Conservation (phyloP, 129 eudicot species). For the Calendula officinalis region DNA sequence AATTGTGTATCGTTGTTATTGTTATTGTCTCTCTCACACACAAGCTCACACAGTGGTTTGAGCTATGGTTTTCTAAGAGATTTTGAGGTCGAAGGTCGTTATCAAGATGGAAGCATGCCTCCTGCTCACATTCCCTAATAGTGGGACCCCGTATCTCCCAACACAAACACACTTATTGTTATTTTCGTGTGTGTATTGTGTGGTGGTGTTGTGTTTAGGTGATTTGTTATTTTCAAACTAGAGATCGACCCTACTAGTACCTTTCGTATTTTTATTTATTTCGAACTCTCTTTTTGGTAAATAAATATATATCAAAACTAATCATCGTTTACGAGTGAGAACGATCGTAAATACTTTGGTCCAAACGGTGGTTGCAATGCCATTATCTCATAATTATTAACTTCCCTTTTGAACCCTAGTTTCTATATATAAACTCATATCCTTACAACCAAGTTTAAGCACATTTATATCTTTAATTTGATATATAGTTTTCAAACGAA, state of each 20-base stretch:
- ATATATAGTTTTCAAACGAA: slow-evolving; percentile 1
- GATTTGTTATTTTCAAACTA: slow-evolving; percentile 34
- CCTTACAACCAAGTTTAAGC: slow-evolving; percentile 29
- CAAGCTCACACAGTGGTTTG: slow-evolving; percentile 18
- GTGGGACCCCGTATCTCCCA: slow-evolving; percentile 21
- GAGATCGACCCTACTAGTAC: background rate
- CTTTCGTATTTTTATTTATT: slow-evolving; percentile 4
- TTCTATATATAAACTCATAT: slow-evolving; percentile 32
- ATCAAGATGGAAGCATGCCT: slow-evolving; percentile 49
- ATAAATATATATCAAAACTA: background rate
- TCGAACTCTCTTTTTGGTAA: slow-evolving; percentile 15
- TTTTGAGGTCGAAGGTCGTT: slow-evolving; percentile 59
- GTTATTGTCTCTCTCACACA: too few relatives aligned
- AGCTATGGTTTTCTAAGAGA: slow-evolving; percentile 32
- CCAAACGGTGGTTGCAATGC: slow-evolving; percentile 27
- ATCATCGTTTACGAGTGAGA: slow-evolving; percentile 2
- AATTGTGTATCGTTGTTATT: too few relatives aligned
- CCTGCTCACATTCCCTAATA: slow-evolving; percentile 29
- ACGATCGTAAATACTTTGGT: background rate
- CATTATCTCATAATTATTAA: slow-evolving; percentile 26
- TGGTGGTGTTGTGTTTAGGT: slow-evolving; percentile 27
- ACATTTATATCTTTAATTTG: background rate
- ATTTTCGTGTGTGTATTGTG: background rate
- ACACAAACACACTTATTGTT: slow-evolving; percentile 17
- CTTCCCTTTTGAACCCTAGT: slow-evolving; percentile 18